Evolutionary conservation across 75 land plant genomes (phyloP).

Genomic region (Sequoia sempervirens): DNA sequence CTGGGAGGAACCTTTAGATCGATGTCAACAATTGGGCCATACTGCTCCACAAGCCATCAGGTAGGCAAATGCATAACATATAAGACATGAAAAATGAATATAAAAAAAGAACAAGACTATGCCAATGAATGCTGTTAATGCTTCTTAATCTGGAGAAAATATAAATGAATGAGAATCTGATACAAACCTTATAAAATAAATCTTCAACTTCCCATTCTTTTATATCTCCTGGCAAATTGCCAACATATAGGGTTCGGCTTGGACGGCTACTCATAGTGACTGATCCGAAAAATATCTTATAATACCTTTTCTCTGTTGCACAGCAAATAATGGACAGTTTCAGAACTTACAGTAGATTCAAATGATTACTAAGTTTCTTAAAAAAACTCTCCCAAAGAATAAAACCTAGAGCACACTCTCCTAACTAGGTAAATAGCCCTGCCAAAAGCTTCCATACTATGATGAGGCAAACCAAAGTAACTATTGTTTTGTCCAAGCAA

Average conservation of each 20-base stretch:
- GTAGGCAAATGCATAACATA: background rate
- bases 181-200: slow-evolving; percentile 67
- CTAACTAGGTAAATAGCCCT: background rate
- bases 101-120: background rate
- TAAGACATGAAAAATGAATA: background rate
- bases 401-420: slow-evolving; percentile 1
- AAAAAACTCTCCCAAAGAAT: background rate
- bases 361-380: background rate
- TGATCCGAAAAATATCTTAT: background rate
- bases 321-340: background rate
- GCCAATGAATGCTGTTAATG: background rate
- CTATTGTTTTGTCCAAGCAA: slow-evolving; percentile 7
- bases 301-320: background rate
- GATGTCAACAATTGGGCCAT: slow-evolving; percentile 66
- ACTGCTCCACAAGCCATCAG: slow-evolving; percentile 26
- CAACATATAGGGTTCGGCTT: slow-evolving; percentile 70
- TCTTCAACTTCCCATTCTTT: slow-evolving; percentile 78
- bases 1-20: slow-evolving; percentile 76
- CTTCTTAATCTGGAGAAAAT: background rate
- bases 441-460: slow-evolving; percentile 1
- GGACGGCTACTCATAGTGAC: slow-evolving; percentile 59
- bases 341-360: background rate
- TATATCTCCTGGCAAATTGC: slow-evolving; percentile 75
- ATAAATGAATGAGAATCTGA: background rate
- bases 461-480: slow-evolving; percentile 5